Evolutionary conservation across 331 rosid genomes (phyloP).

Genomic region (Ulmus americana): DNA sequence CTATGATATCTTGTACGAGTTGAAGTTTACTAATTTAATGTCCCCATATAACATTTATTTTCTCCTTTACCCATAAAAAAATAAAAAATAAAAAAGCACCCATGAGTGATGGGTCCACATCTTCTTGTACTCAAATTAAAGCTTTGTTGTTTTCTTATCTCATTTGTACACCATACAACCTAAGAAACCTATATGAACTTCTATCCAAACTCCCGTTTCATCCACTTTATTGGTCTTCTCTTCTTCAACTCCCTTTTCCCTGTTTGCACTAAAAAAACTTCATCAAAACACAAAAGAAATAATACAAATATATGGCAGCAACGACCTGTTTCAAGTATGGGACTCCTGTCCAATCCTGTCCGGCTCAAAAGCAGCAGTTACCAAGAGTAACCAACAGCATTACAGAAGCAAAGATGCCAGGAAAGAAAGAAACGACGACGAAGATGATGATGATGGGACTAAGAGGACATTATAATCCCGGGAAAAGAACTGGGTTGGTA

Average conservation of each 20-base stretch:
- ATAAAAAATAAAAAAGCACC: too few species aligned
- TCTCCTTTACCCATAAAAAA: too few species aligned
- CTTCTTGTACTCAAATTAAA: neutral
- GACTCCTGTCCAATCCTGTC: slow-evolving; percentile 27
- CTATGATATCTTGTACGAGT: too few species aligned
- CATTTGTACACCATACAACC: slow-evolving; percentile 50
- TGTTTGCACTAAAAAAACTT: slow-evolving; percentile 7
- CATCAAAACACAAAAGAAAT: neutral
- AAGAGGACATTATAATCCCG: slow-evolving; percentile 7
- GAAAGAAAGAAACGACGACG: slow-evolving; percentile 9
- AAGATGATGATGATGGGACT: neutral
- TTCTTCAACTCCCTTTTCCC: slow-evolving; percentile 15
- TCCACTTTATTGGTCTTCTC: slow-evolving; percentile 21
- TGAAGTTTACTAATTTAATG: too few species aligned
- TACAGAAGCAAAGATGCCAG: neutral
- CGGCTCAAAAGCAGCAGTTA: slow-evolving; percentile 15
- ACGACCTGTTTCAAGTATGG: slow-evolving; percentile 41
- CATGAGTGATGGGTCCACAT: neutral
- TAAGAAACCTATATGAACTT: neutral
- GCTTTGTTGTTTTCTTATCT: slow-evolving; percentile 35
- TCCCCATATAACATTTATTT: too few species aligned
- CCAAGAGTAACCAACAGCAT: slow-evolving; percentile 11
- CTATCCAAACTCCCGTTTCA: slow-evolving; percentile 12
- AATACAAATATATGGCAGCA: slow-evolving; percentile 34
- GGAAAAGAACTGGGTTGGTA: slow-evolving; percentile 3